Evolutionary conservation across 768 basidiomycete genomes (phyloP).

Genomic region (Tulasnella sp.): DNA sequence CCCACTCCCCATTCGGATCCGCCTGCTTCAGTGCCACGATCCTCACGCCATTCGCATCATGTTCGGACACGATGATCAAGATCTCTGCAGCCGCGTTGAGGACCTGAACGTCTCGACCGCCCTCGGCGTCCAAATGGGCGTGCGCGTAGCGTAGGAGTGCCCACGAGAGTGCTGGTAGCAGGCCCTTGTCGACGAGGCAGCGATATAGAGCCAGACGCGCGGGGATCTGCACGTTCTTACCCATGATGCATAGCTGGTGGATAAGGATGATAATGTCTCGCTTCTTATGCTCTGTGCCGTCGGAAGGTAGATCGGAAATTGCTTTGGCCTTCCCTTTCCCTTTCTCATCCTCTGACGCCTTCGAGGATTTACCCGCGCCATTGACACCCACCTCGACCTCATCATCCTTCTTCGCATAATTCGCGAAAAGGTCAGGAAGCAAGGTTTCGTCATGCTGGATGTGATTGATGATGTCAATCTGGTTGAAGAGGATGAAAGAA

Average conservation of each 20-base stretch:
- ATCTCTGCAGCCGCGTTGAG: conserved; percentile 81
- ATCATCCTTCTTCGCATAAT: conserved; percentile 40
- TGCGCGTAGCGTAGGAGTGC: conserved; percentile 47
- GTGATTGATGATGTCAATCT: conserved; percentile 92
- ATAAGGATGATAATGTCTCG: conserved; percentile 78
- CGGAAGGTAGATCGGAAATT: background rate
- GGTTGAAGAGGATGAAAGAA: conserved; percentile 96
- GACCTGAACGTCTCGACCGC: conserved; percentile 37
- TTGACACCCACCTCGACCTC: background rate
- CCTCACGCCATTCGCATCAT: conserved; percentile 80
- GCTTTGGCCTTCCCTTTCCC: conserved; percentile 20
- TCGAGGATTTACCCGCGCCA: background rate
- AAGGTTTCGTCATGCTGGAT: conserved; percentile 70
- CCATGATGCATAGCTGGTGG: conserved; percentile 89
- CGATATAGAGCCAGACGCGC: conserved; percentile 80
- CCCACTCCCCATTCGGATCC: conserved; percentile 18
- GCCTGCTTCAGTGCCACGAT: conserved; percentile 77
- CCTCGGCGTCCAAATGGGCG: no score
- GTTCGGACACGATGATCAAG: conserved; percentile 74
- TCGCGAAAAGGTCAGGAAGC: conserved; percentile 62
- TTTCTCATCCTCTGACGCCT: background rate
- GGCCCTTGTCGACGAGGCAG: conserved; percentile 73
- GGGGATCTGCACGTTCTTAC: conserved; percentile 89
- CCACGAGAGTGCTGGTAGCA: conserved; percentile 89
- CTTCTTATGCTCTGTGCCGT: conserved; percentile 29